Base-by-base conservation (phyloP, 345 rosid species). In the Cardiospermum halicacabum region DNA sequence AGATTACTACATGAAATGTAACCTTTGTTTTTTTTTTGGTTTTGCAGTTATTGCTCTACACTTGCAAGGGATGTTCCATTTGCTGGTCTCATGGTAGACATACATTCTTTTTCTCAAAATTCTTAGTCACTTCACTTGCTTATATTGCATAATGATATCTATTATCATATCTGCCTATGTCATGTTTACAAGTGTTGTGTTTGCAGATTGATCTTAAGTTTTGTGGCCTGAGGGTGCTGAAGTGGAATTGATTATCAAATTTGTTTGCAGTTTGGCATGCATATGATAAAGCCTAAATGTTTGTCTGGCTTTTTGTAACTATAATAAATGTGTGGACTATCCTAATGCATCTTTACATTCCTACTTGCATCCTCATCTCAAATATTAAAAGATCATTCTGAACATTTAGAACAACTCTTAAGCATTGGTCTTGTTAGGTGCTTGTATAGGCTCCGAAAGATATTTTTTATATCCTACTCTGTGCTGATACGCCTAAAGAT, bases 61-160 rank as follows among this genome's bases (percentile, higher is more conserved):
- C 84, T 92, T 62, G 96, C 89, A 26, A 87, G 98, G 80, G 98
- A 92, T 82, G 89, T 92, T 25, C 96, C 98, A 57, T 89, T 89
- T 79, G 96, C 96, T 53, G 98, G 98, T 69, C 85, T 92, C 50
- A 89, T 92, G 96, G 98, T 92, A 76, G 61, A 78, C 66, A 49
- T 27, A 1, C 8, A 5, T 34, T 50, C 70, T 60, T 9, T 37
- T 49, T n/a, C 37, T 40, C 9, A 36, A 13, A 6, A 32, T 39
- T 5, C n/a, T 42, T 39, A 21, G 9, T 4, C 13, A 58, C 43
- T 40, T 47, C 21, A 49, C 4, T 61, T 61, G 56, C 27, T 26
- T 25, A 12, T 47, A 21, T 10, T 47, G 22, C 55, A 27, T 30
- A 16, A 37, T 45, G 30, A 57, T 47, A n/a, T 36, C 40, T 42